Percentiles rank a stretch among this genome's conserved stretches.
phyloP scores from a whole-genome alignment of 2,329 filamentous ascomycete genomes.

The Penicillium sp. region DNA sequence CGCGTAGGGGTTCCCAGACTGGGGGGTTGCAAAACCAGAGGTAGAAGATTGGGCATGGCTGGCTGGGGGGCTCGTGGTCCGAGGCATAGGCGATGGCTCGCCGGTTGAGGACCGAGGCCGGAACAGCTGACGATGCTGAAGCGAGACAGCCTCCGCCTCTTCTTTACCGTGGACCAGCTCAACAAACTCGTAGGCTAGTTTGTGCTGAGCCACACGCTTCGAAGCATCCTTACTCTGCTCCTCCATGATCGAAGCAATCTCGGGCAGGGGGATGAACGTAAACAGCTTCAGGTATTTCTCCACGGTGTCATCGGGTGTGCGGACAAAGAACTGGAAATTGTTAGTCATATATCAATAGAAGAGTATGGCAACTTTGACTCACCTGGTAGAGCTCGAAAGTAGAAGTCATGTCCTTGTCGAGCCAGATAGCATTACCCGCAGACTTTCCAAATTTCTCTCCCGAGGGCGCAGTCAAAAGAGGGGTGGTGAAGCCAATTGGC shows the following conservation, averaged over 20 bases:
- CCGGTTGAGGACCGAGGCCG: constrained; percentile 41
- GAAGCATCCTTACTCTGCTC: constrained; percentile 71
- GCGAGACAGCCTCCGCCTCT: constrained; percentile 68
- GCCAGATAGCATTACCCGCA: constrained; percentile 91
- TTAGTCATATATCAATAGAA: constrained; percentile 24
- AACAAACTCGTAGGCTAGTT: constrained; percentile 80
- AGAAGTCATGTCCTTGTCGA: constrained; percentile 80
- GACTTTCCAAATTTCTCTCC: constrained; percentile 96
- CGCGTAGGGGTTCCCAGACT: constrained; percentile 48
- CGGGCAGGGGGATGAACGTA: constrained; percentile 77
- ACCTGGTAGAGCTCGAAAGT: constrained; percentile 84
- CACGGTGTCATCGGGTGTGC: constrained; percentile 79
- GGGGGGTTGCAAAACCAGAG: constrained; percentile 37
- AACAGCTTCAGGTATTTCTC: constrained; percentile 84
- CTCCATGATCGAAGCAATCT: constrained; percentile 72
- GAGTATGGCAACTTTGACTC: constrained; percentile 24
- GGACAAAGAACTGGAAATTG: constrained; percentile 73
- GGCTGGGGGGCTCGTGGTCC: constrained; percentile 26
- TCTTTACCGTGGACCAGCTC: constrained; percentile 75
- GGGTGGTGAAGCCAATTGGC: constrained; percentile 87
- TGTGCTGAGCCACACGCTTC: constrained; percentile 79
- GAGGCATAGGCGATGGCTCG: constrained; percentile 42
- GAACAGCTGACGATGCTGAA: constrained; percentile 60
- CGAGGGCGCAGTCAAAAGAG: constrained; percentile 81
- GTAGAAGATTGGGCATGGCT: constrained; percentile 31